phyloP scores from a whole-genome alignment of 108 stramenopile genomes.

The Craspedostauros australis region DNA sequence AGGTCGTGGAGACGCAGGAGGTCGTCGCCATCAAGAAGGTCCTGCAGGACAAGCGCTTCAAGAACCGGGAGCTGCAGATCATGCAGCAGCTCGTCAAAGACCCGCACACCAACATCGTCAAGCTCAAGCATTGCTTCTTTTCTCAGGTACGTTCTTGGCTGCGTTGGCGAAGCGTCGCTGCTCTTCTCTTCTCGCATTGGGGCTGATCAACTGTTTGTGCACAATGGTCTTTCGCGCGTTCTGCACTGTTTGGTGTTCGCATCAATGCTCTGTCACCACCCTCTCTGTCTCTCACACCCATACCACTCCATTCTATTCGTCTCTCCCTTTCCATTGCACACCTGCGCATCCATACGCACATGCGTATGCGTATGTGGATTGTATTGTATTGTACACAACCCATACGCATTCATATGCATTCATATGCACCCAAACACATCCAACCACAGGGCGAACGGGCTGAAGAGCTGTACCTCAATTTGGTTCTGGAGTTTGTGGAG shows the following conservation, averaged over 20 bases:
- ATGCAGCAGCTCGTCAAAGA: conserved; percentile 95
- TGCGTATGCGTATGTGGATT: no score
- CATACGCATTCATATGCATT: background rate
- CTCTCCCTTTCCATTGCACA: background rate
- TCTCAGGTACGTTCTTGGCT: conserved; percentile 56
- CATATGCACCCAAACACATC: no score
- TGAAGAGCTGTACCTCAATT: conserved; percentile 95
- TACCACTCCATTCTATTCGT: background rate
- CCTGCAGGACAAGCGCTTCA: conserved; percentile 97
- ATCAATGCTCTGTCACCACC: background rate
- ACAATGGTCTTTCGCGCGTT: no score
- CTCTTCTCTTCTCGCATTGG: no score
- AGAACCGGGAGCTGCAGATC: conserved; percentile 98
- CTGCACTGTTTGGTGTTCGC: conserved; percentile 1
- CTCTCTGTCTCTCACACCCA: background rate
- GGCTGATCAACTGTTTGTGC: no score
- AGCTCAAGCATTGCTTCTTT: conserved; percentile 96
- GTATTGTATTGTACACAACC: background rate
- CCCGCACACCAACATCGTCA: conserved; percentile 94
- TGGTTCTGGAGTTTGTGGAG: conserved; percentile 97
- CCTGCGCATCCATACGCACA: background rate
- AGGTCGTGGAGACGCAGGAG: conserved; percentile 94
- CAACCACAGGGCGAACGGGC: conserved; percentile 77
- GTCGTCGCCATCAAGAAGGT: conserved; percentile 95
- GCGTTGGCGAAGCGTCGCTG: background rate